Conservation (phyloP, 768 basidiomycete genomes). For the Lentinus tigrinus region DNA sequence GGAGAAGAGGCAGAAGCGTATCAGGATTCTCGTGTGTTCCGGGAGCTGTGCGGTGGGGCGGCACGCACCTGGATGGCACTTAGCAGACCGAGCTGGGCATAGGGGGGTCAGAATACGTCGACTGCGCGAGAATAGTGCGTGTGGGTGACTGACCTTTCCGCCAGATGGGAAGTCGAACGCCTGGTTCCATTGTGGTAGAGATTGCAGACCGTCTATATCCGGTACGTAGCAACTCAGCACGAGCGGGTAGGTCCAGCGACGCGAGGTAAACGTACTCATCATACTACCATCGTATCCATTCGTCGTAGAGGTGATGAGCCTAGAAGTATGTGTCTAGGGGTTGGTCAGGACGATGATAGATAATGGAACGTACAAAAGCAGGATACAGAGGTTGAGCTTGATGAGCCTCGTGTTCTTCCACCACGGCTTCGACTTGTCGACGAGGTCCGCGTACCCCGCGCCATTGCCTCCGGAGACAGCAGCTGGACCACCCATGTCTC, state of each 20-base stretch:
- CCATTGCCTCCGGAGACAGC: conserved; percentile 18
- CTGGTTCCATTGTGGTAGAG: conserved; percentile 36
- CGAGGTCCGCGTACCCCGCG: conserved; percentile 22
- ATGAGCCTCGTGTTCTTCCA: conserved; percentile 26
- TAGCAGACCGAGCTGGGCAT: conserved; percentile 36
- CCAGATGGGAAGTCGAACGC: conserved; percentile 32
- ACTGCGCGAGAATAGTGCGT: neutral
- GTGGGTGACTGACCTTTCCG: conserved; percentile 24
- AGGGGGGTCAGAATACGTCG: neutral
- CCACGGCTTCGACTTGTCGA: conserved; percentile 21
- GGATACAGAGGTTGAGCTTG: conserved; percentile 29
- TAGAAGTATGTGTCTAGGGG: conserved; percentile 1
- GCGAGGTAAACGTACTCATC: conserved; percentile 33
- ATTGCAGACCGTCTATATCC: conserved; percentile 34
- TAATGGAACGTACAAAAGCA: conserved; percentile 23
- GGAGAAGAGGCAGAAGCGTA: too few species aligned
- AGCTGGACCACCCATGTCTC: conserved; percentile 26
- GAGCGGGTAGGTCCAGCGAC: neutral
- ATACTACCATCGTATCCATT: conserved; percentile 41
- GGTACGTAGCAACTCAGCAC: neutral
- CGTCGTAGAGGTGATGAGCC: conserved; percentile 36
- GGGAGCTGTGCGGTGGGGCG: neutral
- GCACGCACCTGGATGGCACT: conserved; percentile 36
- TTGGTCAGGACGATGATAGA: neutral
- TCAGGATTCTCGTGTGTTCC: neutral